A percentile compares a stretch with the other conserved stretches of the same genome.
phyloP scores from a whole-genome alignment of 2,329 filamentous ascomycete species.

The Ceratocystis ficicola region DNA sequence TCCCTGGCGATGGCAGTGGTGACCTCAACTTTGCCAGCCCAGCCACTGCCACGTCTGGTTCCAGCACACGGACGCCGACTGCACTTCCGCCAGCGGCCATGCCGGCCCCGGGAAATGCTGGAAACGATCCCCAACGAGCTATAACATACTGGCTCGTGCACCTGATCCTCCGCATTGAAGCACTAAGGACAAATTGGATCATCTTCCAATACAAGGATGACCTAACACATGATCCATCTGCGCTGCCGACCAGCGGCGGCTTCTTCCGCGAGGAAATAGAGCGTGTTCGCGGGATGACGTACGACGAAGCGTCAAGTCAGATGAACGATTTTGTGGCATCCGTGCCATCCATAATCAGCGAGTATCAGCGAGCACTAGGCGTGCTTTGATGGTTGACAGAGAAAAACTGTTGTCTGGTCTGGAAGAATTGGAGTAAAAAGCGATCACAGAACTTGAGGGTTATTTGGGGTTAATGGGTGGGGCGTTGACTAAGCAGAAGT shows the following conservation, averaged over 20 bases:
- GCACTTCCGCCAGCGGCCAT: too few relatives aligned
- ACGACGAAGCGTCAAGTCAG: background rate
- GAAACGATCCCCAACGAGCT: background rate
- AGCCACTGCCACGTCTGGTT: too few relatives aligned
- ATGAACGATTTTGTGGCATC: background rate
- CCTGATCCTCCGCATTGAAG: background rate
- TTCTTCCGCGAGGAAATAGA: background rate
- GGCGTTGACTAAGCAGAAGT: background rate
- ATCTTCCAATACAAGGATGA: conserved; percentile 4
- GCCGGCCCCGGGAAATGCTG: background rate
- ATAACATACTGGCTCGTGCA: background rate
- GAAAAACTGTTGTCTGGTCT: background rate
- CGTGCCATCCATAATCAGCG: background rate
- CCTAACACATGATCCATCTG: background rate
- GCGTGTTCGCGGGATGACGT: background rate
- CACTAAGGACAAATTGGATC: background rate
- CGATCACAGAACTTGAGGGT: background rate
- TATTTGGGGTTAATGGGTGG: background rate
- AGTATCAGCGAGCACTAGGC: background rate
- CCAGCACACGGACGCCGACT: too few relatives aligned
- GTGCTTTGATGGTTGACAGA: background rate
- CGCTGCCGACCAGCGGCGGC: background rate
- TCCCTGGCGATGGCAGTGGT: background rate
- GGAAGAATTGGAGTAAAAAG: background rate
- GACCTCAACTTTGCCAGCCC: too few relatives aligned